phyloP scores from a whole-genome alignment of 2,329 filamentous ascomycete species.

The Macrophomina phaseolina region DNA sequence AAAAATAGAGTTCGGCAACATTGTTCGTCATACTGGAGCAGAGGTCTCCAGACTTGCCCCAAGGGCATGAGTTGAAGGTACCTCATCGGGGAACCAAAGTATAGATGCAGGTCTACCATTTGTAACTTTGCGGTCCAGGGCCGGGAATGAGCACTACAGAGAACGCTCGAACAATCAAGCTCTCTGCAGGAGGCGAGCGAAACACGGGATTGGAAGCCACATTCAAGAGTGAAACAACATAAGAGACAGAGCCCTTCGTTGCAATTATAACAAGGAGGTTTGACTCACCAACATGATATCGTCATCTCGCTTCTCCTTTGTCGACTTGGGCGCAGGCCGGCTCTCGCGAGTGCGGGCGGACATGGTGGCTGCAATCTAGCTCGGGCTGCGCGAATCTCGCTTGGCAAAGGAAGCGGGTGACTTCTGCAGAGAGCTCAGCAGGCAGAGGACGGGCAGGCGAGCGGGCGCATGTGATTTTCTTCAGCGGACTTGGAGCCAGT shows the following conservation, averaged over 20 bases:
- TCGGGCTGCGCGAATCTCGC: constrained; percentile 14
- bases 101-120: no score
- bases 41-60: no score
- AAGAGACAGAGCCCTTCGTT: background rate
- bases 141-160: no score
- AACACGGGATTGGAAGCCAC: background rate
- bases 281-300: constrained; percentile 40
- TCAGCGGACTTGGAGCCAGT: background rate
- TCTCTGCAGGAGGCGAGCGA: background rate
- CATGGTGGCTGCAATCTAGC: constrained; percentile 10
- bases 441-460: background rate
- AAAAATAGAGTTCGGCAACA: no score
- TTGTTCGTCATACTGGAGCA: no score
- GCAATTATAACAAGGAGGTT: background rate
- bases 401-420: constrained; percentile 15
- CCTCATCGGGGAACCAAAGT: no score
- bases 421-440: constrained; percentile 2
- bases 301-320: constrained; percentile 36
- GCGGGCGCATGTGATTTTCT: background rate
- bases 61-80: no score
- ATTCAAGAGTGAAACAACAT: background rate
- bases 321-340: constrained; percentile 27
- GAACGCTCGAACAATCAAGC: no score
- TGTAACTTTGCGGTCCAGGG: no score
- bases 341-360: background rate